phyloP scores from a whole-genome alignment of 2,329 filamentous ascomycete genomes.

The Oidium heveae region DNA sequence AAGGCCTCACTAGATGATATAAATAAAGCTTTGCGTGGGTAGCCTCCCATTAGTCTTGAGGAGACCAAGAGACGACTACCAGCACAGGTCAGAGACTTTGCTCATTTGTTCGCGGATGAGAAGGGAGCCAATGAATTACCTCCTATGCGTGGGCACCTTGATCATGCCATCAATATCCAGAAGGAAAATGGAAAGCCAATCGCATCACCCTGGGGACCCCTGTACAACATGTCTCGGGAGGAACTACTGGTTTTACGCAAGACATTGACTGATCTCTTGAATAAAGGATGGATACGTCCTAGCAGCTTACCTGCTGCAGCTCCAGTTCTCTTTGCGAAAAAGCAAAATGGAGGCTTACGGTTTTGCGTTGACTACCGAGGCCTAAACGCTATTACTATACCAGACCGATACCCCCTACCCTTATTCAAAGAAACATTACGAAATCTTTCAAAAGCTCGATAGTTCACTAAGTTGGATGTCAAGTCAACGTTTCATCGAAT shows the following conservation, averaged over 20 bases:
- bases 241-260: too few species aligned
- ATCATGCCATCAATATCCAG: not conserved
- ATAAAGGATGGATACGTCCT: too few species aligned
- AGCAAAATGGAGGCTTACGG: too few species aligned
- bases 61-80: not conserved
- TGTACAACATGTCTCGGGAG: too few species aligned
- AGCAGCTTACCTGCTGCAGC: not conserved
- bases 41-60: not conserved
- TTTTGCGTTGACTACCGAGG: too few species aligned
- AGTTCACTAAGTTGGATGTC: too few species aligned
- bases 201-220: not conserved
- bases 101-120: not conserved
- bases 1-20: not conserved
- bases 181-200: not conserved
- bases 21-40: not conserved
- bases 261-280: too few species aligned
- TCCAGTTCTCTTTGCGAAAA: not conserved
- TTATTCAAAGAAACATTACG: too few species aligned
- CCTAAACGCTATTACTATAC: too few species aligned
- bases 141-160: not conserved
- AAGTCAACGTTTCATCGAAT: not conserved
- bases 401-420: too few species aligned
- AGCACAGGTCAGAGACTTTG: not conserved
- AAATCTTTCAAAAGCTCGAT: not conserved
- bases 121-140: not conserved